A percentile compares a stretch with the other conserved stretches of the same genome.
phyloP scores from a whole-genome alignment of 345 rosid genomes.

The Firmiana major region DNA sequence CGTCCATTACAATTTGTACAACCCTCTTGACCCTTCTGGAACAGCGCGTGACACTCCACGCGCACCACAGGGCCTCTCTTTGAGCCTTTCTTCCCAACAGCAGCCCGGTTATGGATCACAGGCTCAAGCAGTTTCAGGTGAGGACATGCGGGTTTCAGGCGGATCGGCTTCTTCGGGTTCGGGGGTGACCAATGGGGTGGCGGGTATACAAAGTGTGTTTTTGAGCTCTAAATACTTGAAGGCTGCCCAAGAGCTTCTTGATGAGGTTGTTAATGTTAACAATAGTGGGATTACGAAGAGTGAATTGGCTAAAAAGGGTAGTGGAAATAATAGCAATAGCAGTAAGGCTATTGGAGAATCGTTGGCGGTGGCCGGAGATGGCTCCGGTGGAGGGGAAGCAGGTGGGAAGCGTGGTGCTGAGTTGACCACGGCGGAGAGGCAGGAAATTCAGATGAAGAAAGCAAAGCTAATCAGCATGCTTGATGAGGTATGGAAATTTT shows the following conservation, averaged over 20 bases:
- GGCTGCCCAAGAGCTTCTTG: slow-evolving; percentile 89
- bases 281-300: slow-evolving; percentile 24
- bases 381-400: slow-evolving; percentile 39
- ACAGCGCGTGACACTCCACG: slow-evolving; percentile 68
- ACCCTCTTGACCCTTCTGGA: slow-evolving; percentile 41
- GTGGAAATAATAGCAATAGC: slow-evolving; percentile 25
- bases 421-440: slow-evolving; percentile 78
- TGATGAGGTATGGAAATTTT: slow-evolving; percentile 62
- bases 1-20: slow-evolving; percentile 69
- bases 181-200: slow-evolving; percentile 64
- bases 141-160: slow-evolving; percentile 46
- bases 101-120: slow-evolving; percentile 58
- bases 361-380: slow-evolving; percentile 42
- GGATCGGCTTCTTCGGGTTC: slow-evolving; percentile 72
- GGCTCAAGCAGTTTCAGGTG: slow-evolving; percentile 40
- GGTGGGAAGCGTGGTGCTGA: slow-evolving; percentile 53
- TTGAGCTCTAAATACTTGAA: slow-evolving; percentile 90
- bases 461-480: slow-evolving; percentile 88
- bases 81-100: slow-evolving; percentile 84
- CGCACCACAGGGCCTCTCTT: slow-evolving; percentile 74
- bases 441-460: slow-evolving; percentile 97
- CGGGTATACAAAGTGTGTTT: slow-evolving; percentile 58
- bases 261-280: slow-evolving; percentile 86
- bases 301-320: slow-evolving; percentile 43
- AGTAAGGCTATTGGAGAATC: slow-evolving; percentile 54